phyloP scores from a whole-genome alignment of 129 eudicot genomes.

The Flaveria bidentis region DNA sequence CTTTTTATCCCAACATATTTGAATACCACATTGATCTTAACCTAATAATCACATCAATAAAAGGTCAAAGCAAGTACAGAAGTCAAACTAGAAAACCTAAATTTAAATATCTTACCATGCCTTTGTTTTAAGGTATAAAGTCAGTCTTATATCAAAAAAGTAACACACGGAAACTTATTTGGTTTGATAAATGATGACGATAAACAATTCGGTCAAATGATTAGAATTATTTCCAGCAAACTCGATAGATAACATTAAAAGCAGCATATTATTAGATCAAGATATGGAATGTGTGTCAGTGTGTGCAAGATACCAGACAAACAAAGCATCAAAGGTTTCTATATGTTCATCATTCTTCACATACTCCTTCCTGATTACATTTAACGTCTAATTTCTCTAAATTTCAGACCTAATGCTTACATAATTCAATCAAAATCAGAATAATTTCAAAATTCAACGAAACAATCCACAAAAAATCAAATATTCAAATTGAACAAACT shows the following conservation, averaged over 20 bases:
- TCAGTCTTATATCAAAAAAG: background rate
- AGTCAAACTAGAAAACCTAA: conserved; percentile 9
- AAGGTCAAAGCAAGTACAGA: background rate
- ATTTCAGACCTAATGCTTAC: conserved; percentile 22
- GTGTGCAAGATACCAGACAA: background rate
- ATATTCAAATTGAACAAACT: background rate
- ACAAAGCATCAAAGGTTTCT: conserved; percentile 18
- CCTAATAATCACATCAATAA: background rate
- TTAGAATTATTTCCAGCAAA: background rate
- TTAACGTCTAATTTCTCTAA: background rate
- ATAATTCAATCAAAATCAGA: background rate
- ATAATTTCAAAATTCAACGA: conserved; percentile 2
- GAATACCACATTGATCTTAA: background rate
- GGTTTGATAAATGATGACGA: background rate
- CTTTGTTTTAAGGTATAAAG: background rate
- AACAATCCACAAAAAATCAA: background rate
- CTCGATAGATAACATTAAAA: background rate
- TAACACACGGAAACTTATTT: background rate
- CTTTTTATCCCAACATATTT: conserved; percentile 7
- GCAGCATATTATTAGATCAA: conserved; percentile 10
- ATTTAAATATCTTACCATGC: background rate
- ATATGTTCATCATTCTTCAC: conserved; percentile 16
- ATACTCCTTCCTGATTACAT: conserved; percentile 5
- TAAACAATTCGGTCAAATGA: background rate
- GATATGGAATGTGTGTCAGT: background rate